Conservation (phyloP, 2,329 filamentous ascomycete genomes). For the Tolypocladium guangdongense region DNA sequence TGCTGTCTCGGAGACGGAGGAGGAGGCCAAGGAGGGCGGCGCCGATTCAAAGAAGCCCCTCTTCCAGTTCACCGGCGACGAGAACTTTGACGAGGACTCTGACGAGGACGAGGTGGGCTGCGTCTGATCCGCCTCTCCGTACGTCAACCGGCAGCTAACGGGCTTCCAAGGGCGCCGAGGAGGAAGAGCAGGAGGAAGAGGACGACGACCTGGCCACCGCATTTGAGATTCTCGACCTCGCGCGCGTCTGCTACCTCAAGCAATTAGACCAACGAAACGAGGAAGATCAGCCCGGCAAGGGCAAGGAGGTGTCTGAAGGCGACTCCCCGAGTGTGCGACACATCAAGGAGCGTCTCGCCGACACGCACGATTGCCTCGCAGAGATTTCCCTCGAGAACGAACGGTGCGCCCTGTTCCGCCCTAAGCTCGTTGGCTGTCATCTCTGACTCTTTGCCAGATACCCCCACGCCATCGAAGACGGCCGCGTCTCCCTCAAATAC, state of each 20-base stretch:
- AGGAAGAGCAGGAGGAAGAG: slow-evolving; percentile 42
- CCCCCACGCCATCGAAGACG: slow-evolving; percentile 74
- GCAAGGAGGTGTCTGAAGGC: slow-evolving; percentile 28
- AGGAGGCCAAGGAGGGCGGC: slow-evolving; percentile 24
- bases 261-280: slow-evolving; percentile 30
- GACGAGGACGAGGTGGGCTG: slow-evolving; percentile 41
- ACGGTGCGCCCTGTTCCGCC: slow-evolving; percentile 33
- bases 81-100: slow-evolving; percentile 80
- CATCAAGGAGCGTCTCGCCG: slow-evolving; percentile 76
- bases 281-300: slow-evolving; percentile 26
- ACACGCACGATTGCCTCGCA: slow-evolving; percentile 86
- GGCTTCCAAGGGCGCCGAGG: slow-evolving; percentile 17
- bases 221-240: slow-evolving; percentile 75
- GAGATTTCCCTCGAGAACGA: slow-evolving; percentile 98
- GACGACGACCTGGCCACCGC: slow-evolving; percentile 68
- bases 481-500: slow-evolving; percentile 63
- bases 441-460: slow-evolving; percentile 40
- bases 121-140: background rate
- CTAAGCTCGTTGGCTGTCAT: background rate
- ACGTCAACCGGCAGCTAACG: background rate
- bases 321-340: slow-evolving; percentile 38
- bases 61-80: slow-evolving; percentile 89
- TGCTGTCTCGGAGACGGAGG: slow-evolving; percentile 27
- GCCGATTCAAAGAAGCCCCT: slow-evolving; percentile 54
- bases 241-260: slow-evolving; percentile 54